Base-by-base conservation (phyloP, 2,329 filamentous ascomycete genomes). In the Trichoderma polysporum region DNA sequence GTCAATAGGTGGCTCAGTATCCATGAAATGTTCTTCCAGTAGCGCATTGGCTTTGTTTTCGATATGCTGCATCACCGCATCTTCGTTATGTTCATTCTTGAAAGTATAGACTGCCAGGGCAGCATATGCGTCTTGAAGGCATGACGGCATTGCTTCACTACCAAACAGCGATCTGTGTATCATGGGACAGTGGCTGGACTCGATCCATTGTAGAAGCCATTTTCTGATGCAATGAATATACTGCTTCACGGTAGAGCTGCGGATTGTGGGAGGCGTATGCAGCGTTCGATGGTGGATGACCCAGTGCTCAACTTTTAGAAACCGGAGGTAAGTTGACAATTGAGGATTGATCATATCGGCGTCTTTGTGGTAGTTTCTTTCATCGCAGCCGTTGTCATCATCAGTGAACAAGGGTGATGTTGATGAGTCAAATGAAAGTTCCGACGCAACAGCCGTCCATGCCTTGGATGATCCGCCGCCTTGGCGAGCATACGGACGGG, bases 91-190 rank as follows among this genome's bases (percentile, higher is more conserved):
- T 4, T 72, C 59, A 12, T 72, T 77, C 62, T 73, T 74, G 50
- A 70, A 56, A 0, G 68, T 25, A 60, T 76, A 77, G 5, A 70
- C 69, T 0, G 73, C 63, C 22, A 76, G 63, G 15, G 71, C 66
- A 12, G 73, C 71, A 67, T 72, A 76, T n/a, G 72, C 74, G 58
- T 75, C 74, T 60, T 76, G 72, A 0, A 77, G 58, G 22, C 70
- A 72, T 13, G 52, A 41, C 1, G 75, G 75, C 22, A 76, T 66
- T 5, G 67, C 66, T 6, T 68, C 68, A 3, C 71, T 69, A 2
- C 63, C 68, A 47, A 76, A 77, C 1, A 77, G 70, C 1, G 68
- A 65, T 2, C 68, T 53, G 56, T 77, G 76, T 49, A 77, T 73
- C 17, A 77, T 72, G 1, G 73, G 73, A 47, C 70, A 72, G 29